Base-by-base conservation (phyloP, 129 eudicot genomes). In the Helianthus tuberosus region DNA sequence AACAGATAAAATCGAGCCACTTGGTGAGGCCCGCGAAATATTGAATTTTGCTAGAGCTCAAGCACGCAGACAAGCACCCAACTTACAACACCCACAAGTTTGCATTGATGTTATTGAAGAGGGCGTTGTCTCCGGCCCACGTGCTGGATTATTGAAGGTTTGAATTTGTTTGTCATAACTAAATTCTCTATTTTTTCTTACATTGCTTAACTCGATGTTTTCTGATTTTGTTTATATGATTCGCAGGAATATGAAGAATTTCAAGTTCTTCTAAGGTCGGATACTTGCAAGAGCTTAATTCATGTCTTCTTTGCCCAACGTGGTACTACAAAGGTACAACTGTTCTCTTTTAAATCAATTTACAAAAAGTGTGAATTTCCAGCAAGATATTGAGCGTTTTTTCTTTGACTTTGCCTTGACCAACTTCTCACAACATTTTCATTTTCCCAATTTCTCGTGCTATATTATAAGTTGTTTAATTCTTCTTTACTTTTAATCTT, bases 91-190 rank as follows among this genome's bases (percentile, higher is more conserved):
- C 76, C 99, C 99, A 65, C 80, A 86, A 78, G 90, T 89, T 87
- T 89, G 96, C 86, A 89, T 95, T 60, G 86, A 91, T 82, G 99
- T 87, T 75, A 79, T 95, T 69, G 99, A 95, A 86, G 96, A 87
- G 85, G 97, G 97, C 59, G 76, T 91, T 61, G 90, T 87, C 75
- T 79, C 89, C 14, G 99, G 99, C 51, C 90, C 96, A 8, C 94
- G 95, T 72, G 97, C 89, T 20, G 99, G 99, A 62, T 87, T 91
- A 68, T 79, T 79, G 91, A 95, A 95, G 97, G 97, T 95, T 65
- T 38, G 64, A 66, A 52, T 75, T 77, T 67, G 36, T 49, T 27
- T 59, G 32, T 71, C 17, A 17, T 35, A 9, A 14, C 43, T 74
- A 29, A 17, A 61, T 48, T 65, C 32, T 46, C 57, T 77, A 12